Evolutionary conservation across 352 stramenopile genomes (phyloP).

Genomic region (Thraustochytrium striatum): DNA sequence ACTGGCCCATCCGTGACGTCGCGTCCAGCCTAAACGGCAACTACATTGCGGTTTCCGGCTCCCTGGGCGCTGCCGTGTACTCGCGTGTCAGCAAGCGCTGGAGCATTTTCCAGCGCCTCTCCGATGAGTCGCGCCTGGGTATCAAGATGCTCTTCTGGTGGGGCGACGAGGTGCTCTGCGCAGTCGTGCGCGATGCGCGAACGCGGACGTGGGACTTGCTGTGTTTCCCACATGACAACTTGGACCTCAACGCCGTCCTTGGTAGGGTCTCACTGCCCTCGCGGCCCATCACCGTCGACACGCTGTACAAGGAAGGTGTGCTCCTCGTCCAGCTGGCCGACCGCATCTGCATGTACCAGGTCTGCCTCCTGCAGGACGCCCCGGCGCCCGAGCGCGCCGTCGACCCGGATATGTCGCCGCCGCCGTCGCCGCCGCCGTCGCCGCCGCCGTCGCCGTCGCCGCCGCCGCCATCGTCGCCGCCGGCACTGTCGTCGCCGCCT

Average conservation of each 20-base stretch:
- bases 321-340: constrained; percentile 6
- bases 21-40: constrained; percentile 13
- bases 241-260: neutral
- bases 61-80: constrained; percentile 25
- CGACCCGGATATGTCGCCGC: no score
- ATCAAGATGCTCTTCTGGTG: constrained; percentile 12
- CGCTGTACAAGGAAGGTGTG: constrained; percentile 6
- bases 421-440: no score
- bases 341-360: constrained; percentile 22
- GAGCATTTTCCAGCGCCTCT: neutral
- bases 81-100: constrained; percentile 28
- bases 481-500: no score
- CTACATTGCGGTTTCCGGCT: neutral
- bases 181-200: neutral
- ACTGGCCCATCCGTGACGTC: constrained; percentile 15
- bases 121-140: neutral
- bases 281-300: constrained; percentile 4
- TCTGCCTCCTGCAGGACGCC: neutral
- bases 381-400: no score
- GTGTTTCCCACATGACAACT: neutral
- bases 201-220: constrained; percentile 16
- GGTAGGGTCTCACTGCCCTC: neutral
- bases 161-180: constrained; percentile 23
- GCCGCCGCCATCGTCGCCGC: no score
- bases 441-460: no score